These are phyloP conservation scores for Dictyostelium firmibasis DNA, from an alignment of 78 protist genomes.

Conservation along the genomic window DNA sequence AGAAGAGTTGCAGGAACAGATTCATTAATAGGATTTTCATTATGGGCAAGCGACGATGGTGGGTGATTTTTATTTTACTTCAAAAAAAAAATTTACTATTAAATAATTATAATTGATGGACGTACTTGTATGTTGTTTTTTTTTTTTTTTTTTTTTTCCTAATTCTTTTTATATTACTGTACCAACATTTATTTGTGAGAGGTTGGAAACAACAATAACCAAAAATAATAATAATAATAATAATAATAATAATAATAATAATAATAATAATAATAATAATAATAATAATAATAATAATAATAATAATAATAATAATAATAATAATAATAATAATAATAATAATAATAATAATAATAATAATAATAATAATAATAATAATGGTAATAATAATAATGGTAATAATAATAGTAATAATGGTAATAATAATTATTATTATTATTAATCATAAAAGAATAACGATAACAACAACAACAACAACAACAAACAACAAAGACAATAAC, in stretches of 20 bases:
- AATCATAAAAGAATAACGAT: no score
- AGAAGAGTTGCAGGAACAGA: background rate
- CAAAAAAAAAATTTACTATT: background rate
- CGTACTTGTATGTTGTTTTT: background rate
- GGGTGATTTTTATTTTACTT: slow-evolving; percentile 21
- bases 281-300: no score
- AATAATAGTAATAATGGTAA: no score
- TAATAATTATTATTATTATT: no score
- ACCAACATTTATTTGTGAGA: background rate
- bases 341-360: no score
- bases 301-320: no score
- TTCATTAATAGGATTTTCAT: background rate
- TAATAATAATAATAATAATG: no score
- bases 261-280: no score
- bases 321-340: no score
- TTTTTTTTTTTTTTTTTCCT: background rate
- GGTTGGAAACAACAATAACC: background rate
- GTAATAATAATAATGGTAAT: no score
- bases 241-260: background rate
- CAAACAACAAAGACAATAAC: background rate
- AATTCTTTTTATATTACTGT: background rate
- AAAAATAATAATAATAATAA: background rate
- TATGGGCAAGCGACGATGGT: slow-evolving; percentile 28
- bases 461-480: no score
- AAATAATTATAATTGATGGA: background rate